Evolutionary conservation across 1,284 basidiomycete genomes (phyloP).

Genomic region (Cryptococcus sp.): DNA sequence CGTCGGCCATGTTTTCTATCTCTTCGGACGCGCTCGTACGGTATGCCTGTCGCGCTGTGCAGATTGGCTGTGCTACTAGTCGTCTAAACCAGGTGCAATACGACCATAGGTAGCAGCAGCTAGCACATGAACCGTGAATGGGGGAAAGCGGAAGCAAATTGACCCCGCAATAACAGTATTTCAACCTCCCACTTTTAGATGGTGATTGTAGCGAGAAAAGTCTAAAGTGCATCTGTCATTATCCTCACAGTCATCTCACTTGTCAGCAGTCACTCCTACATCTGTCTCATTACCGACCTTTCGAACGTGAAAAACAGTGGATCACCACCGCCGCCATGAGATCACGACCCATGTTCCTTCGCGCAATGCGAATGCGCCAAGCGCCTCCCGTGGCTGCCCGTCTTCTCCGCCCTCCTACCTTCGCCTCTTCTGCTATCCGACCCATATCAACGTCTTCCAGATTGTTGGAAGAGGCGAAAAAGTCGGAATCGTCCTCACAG

Average conservation of each 20-base stretch:
- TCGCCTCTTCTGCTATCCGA: slow-evolving; percentile 13
- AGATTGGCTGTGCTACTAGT: background rate
- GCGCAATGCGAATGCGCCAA: slow-evolving; percentile 19
- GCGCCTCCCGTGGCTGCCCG: slow-evolving; percentile 8
- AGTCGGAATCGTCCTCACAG: slow-evolving; percentile 8
- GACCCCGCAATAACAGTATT: too few species aligned
- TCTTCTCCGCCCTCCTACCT: slow-evolving; percentile 9
- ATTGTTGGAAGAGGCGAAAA: slow-evolving; percentile 21
- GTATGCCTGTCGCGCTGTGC: background rate
- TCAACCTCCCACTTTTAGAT: background rate
- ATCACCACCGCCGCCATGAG: slow-evolving; percentile 14
- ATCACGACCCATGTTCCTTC: slow-evolving; percentile 29
- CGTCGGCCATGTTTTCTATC: slow-evolving; percentile 2
- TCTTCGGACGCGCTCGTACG: background rate
- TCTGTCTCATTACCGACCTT: background rate
- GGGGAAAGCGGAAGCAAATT: too few species aligned
- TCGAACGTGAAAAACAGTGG: background rate
- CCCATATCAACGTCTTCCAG: slow-evolving; percentile 23
- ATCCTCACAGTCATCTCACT: background rate
- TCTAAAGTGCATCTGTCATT: background rate
- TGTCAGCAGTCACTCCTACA: background rate
- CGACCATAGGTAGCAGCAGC: background rate
- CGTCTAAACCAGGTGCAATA: background rate
- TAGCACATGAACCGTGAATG: background rate
- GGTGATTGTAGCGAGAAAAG: background rate